Base-by-base conservation (phyloP, 2,329 filamentous ascomycete species). In the Fusarium tupiense region DNA sequence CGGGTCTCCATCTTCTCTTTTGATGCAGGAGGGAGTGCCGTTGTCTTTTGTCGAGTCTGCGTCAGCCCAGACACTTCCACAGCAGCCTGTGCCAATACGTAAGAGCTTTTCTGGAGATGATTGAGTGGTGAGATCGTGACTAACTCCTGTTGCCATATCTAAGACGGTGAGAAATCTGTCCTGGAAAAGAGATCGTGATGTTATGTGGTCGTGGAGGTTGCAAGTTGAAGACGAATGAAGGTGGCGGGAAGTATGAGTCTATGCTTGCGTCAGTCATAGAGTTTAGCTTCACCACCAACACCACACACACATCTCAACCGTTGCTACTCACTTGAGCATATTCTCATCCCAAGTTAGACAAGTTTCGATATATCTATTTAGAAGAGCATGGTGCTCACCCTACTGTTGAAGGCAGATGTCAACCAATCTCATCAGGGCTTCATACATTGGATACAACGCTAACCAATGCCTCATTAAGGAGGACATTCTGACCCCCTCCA, bases 31-130 rank as follows among this genome's bases (percentile, higher is more conserved):
- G n/a, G 54, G 47, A 6, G 35, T 44, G 22, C 47, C 37, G 8
- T 22, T 31, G 3, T 33, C 52, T n/a, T 56, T 20, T 20, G 37
- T 61, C 13, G 43, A 69, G 62, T 33, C 16, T 20, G 31, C 44
- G 20, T 46, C 41, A 33, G 73, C 67, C 64, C 67, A 75, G 16
- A 75, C 73, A 14, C 61, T 73, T 9, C 71, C 71, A 43, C 71
- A 74, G 20, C 65, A 68, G 3, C 73, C 67, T 35, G 62, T 63
- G 3, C 67, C 62, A 8, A 74, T 73, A 41, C 60, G 65, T 17
- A 54, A 38, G 3, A 69, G 37, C 61, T 84, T 78, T 24, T 43
- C 31, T 14, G 10, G 4, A 16, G 56, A 60, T 3, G 40, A 41
- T 7, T 50, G n/a, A 5, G 37, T 64, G 7, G 46, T 57, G 9